A percentile compares a stretch with the other conserved stretches of the same genome.
phyloP scores from a whole-genome alignment of 1,284 basidiomycete genomes.

The Lignosus rhinocerotis region DNA sequence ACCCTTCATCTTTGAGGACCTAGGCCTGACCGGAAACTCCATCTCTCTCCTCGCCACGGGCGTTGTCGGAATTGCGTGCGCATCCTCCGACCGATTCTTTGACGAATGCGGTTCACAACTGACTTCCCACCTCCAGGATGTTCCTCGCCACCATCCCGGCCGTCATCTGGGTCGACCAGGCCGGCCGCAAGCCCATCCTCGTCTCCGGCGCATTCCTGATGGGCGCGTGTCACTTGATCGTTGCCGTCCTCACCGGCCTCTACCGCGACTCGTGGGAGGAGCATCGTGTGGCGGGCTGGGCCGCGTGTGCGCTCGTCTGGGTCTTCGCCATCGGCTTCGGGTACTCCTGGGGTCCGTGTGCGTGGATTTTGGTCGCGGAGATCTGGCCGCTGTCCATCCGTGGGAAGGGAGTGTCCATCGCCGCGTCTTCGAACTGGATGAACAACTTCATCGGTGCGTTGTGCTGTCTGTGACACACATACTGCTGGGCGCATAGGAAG shows the following conservation, averaged over 20 bases:
- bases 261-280: constrained; percentile 51
- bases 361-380: constrained; percentile 67
- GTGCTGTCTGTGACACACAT: background rate
- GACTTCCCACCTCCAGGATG: constrained; percentile 46
- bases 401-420: constrained; percentile 69
- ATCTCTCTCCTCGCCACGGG: constrained; percentile 75
- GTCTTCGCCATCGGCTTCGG: constrained; percentile 68
- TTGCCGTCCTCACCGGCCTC: constrained; percentile 59
- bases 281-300: constrained; percentile 58
- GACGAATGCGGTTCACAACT: background rate
- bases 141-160: constrained; percentile 75
- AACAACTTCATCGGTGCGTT: constrained; percentile 69
- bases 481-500: background rate
- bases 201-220: constrained; percentile 72
- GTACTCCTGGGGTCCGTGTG: constrained; percentile 70
- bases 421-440: constrained; percentile 77
- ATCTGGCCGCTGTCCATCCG: constrained; percentile 70
- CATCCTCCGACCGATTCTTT: constrained; percentile 14
- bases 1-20: constrained; percentile 59
- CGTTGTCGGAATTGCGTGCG: constrained; percentile 77
- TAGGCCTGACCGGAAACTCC: constrained; percentile 61
- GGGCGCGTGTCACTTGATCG: constrained; percentile 63
- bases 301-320: constrained; percentile 65
- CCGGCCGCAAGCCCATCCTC: constrained; percentile 70
- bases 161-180: constrained; percentile 70